phyloP scores from a whole-genome alignment of 768 basidiomycete genomes.

The Termitomyces sp. region DNA sequence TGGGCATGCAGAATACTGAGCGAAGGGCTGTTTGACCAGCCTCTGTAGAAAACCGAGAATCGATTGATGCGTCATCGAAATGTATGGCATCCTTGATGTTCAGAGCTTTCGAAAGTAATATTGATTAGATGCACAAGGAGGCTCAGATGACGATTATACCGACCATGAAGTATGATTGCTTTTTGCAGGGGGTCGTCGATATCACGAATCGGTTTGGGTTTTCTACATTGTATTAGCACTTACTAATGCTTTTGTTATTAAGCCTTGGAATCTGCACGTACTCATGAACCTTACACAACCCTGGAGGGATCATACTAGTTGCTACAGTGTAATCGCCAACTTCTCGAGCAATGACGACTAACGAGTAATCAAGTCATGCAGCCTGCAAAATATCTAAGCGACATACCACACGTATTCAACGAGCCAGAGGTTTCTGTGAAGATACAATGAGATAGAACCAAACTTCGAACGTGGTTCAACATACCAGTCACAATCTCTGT shows the following conservation, averaged over 20 bases:
- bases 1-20: conserved; percentile 66
- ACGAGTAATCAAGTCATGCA: background rate
- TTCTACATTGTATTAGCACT: conserved; percentile 32
- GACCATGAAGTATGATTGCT: conserved; percentile 66
- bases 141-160: conserved; percentile 17
- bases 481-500: conserved; percentile 71
- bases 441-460: background rate
- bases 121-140: background rate
- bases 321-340: conserved; percentile 70
- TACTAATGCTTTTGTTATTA: background rate
- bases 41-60: conserved; percentile 68
- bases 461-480: background rate
- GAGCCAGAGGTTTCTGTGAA: conserved; percentile 59
- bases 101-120: conserved; percentile 38
- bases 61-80: conserved; percentile 58
- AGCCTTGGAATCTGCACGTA: conserved; percentile 29
- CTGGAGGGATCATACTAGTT: conserved; percentile 60
- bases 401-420: conserved; percentile 55
- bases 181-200: conserved; percentile 62
- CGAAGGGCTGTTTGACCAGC: conserved; percentile 57
- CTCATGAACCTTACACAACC: conserved; percentile 67
- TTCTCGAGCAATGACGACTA: conserved; percentile 66
- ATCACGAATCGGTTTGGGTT: conserved; percentile 55
- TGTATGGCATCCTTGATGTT: conserved; percentile 62
- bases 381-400: background rate